Conservation (phyloP, 805 yeast species). For the Metahyphopichia silvanorum region DNA sequence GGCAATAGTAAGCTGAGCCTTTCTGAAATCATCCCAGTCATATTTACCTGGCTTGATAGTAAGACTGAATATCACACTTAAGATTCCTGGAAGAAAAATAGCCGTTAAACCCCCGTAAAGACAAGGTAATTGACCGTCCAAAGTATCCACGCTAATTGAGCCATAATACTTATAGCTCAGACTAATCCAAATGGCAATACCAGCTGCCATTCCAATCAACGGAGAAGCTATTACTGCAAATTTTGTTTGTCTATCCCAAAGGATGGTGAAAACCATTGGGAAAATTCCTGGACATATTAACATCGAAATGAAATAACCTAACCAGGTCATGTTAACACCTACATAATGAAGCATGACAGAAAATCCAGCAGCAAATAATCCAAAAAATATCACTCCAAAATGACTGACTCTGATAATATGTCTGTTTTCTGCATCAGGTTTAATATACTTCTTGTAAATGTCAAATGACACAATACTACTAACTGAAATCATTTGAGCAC, state of each 20-base stretch:
- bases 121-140: constrained; percentile 31
- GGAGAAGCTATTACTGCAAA: constrained; percentile 30
- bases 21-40: constrained; percentile 25
- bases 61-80: constrained; percentile 22
- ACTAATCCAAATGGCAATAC: constrained; percentile 28
- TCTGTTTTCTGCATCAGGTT: constrained; percentile 39
- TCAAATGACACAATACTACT: constrained; percentile 44
- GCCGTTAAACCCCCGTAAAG: constrained; percentile 32
- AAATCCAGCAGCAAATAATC: constrained; percentile 33
- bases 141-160: constrained; percentile 19
- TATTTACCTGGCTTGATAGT: constrained; percentile 21
- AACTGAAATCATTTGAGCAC: constrained; percentile 39
- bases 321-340: constrained; percentile 26
- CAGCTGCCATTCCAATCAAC: constrained; percentile 23
- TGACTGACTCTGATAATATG: constrained; percentile 43
- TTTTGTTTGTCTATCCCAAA: constrained; percentile 29
- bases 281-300: constrained; percentile 38
- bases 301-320: constrained; percentile 33
- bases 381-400: constrained; percentile 36
- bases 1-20: constrained; percentile 14
- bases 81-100: constrained; percentile 27
- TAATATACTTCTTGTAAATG: constrained; percentile 42
- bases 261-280: constrained; percentile 30
- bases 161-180: constrained; percentile 26
- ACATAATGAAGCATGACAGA: constrained; percentile 34